phyloP scores from a whole-genome alignment of 108 stramenopile species.

The Skeletonema grethae region DNA sequence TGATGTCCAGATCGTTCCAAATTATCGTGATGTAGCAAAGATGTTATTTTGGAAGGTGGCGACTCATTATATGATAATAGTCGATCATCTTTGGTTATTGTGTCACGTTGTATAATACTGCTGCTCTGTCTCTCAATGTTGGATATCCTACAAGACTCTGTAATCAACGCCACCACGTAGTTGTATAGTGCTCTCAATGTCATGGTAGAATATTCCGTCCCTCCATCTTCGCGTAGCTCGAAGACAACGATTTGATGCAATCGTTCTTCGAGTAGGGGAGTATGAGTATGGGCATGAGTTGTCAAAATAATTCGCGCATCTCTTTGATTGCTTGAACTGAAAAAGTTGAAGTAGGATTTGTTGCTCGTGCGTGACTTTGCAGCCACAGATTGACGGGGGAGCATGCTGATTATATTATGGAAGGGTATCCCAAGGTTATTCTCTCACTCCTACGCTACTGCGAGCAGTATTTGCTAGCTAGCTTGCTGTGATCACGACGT shows the following conservation, averaged over 20 bases:
- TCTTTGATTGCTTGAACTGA: neutral
- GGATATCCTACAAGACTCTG: conserved; percentile 23
- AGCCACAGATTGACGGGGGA: neutral
- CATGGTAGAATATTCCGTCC: conserved; percentile 48
- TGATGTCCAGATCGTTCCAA: neutral
- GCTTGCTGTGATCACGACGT: too few species aligned
- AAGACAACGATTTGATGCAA: conserved; percentile 75
- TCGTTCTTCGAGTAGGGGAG: conserved; percentile 41
- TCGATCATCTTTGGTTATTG: neutral
- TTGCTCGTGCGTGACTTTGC: neutral
- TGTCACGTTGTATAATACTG: neutral
- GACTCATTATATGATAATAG: neutral
- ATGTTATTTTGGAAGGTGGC: neutral
- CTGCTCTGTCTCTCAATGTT: conserved; percentile 9
- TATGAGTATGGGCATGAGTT: neutral
- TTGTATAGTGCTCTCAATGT: conserved; percentile 69
- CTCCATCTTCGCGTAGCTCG: conserved; percentile 67
- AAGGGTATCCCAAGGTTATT: too few species aligned
- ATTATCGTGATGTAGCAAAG: neutral
- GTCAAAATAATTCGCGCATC: neutral
- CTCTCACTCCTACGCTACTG: too few species aligned
- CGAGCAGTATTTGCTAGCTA: too few species aligned
- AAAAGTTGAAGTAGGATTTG: neutral
- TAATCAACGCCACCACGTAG: conserved; percentile 64
- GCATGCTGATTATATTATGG: neutral